These are phyloP conservation scores for Fusarium pilosicola DNA, from an alignment of 2,329 filamentous ascomycete genomes.

Conservation along the genomic window DNA sequence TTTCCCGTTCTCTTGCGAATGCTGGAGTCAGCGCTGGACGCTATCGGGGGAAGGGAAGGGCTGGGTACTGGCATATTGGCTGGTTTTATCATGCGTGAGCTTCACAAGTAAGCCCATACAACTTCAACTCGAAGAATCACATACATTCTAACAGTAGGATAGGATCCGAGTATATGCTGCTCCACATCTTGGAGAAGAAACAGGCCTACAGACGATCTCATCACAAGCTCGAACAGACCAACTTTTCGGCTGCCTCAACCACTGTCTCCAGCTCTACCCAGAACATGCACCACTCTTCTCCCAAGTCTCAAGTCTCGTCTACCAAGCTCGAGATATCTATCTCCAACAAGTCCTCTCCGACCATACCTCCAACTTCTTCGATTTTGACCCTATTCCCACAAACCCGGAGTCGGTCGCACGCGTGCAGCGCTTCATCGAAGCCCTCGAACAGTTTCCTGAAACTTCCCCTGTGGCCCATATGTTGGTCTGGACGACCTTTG, in stretches of 20 bases:
- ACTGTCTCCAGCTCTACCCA: constrained; percentile 70
- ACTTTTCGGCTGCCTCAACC: constrained; percentile 37
- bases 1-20: constrained; percentile 42
- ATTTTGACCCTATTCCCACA: background rate
- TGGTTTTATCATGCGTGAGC: constrained; percentile 38
- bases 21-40: constrained; percentile 42
- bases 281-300: constrained; percentile 80
- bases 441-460: constrained; percentile 31
- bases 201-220: constrained; percentile 39
- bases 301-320: constrained; percentile 81
- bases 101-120: constrained; percentile 38
- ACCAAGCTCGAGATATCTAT: constrained; percentile 86
- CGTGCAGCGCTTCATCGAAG: constrained; percentile 41
- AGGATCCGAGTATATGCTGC: constrained; percentile 42
- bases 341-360: constrained; percentile 71
- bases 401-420: constrained; percentile 26
- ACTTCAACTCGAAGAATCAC: rapidly evolving
- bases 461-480: constrained; percentile 39
- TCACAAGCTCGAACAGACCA: constrained; percentile 31
- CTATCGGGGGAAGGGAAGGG: constrained; percentile 36
- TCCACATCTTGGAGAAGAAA: constrained; percentile 40
- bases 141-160: rapidly evolving
- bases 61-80: constrained; percentile 33
- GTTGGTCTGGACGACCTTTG: constrained; percentile 43
- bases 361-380: constrained; percentile 21